Conservation (phyloP, 2,329 filamentous ascomycete species). For the Xenoacremonium recifei region DNA sequence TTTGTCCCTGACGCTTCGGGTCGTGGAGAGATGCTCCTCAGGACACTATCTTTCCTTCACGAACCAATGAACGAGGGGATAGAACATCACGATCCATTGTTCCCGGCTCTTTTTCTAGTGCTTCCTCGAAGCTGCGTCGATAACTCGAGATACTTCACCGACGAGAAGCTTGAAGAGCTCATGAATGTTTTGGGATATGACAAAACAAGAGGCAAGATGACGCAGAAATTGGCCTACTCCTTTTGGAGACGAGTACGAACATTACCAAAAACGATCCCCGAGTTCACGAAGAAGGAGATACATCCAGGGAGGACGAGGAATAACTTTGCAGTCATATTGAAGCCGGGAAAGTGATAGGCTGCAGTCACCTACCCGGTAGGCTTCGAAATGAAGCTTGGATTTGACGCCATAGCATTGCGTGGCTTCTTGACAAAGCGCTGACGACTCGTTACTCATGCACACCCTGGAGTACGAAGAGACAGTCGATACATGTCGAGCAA, state of each 20-base stretch:
- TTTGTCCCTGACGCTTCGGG: slow-evolving; percentile 77
- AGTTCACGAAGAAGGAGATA: slow-evolving; percentile 66
- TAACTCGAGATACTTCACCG: slow-evolving; percentile 88
- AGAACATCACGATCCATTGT: slow-evolving; percentile 31
- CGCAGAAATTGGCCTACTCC: slow-evolving; percentile 83
- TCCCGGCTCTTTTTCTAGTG: slow-evolving; percentile 82
- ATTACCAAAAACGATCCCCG: slow-evolving; percentile 9
- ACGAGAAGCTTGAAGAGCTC: slow-evolving; percentile 65
- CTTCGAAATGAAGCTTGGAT: too few species aligned
- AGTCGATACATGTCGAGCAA: too few species aligned
- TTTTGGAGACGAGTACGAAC: slow-evolving; percentile 63
- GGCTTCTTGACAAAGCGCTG: too few species aligned
- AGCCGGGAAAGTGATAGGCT: slow-evolving; percentile 29
- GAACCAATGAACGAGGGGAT: slow-evolving; percentile 9
- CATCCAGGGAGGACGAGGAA: slow-evolving; percentile 76
- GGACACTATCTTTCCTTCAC: slow-evolving; percentile 70
- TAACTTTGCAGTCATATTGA: slow-evolving; percentile 82
- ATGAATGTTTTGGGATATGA: slow-evolving; percentile 76
- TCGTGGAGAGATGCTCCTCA: slow-evolving; percentile 81
- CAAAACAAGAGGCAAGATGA: slow-evolving; percentile 65
- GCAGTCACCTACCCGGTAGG: too few species aligned
- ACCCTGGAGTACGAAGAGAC: too few species aligned
- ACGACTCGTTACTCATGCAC: too few species aligned
- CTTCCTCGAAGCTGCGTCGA: slow-evolving; percentile 82
- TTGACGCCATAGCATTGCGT: too few species aligned